phyloP scores from a whole-genome alignment of 1,284 basidiomycete genomes.

The Ustilago vetiveriae region DNA sequence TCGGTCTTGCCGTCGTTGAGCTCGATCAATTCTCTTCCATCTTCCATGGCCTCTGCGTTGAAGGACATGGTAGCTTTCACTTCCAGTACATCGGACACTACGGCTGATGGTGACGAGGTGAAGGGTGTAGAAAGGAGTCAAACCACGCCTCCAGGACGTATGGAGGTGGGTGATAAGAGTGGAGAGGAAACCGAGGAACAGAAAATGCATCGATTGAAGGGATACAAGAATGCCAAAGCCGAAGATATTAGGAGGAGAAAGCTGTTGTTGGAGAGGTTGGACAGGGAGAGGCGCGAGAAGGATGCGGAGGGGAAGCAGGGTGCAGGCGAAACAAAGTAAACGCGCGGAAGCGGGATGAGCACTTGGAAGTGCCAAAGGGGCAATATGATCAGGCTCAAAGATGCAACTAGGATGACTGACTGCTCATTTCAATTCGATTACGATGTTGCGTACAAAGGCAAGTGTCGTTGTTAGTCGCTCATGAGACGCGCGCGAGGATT shows the following conservation, averaged over 20 bases:
- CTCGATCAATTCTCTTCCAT: constrained; percentile 6
- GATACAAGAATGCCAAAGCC: constrained; percentile 52
- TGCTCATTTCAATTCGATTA: too few relatives aligned
- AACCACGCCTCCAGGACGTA: constrained; percentile 2
- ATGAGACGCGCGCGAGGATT: too few relatives aligned
- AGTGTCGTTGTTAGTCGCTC: too few relatives aligned
- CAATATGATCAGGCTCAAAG: too few relatives aligned
- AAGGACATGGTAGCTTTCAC: constrained; percentile 33
- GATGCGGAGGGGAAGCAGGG: too few relatives aligned
- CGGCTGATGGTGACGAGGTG: constrained; percentile 30
- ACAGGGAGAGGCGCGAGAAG: constrained; percentile 11
- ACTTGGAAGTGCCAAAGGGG: too few relatives aligned
- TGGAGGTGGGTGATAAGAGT: not conserved
- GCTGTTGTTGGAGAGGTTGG: constrained; percentile 23
- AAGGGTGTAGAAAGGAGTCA: not conserved
- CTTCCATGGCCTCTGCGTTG: constrained; percentile 21
- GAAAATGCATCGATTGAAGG: constrained; percentile 25
- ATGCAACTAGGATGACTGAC: too few relatives aligned
- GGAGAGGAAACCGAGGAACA: constrained; percentile 27
- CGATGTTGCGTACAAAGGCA: too few relatives aligned
- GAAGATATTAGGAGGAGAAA: constrained; percentile 44
- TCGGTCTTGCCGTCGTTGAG: constrained; percentile 16
- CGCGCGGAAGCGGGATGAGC: not conserved
- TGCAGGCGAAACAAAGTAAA: not conserved
- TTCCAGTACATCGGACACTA: constrained; percentile 19